A percentile compares a stretch with the other conserved stretches of the same genome.
phyloP scores from a whole-genome alignment of 257 asterid species.

The Primulina eburnea region DNA sequence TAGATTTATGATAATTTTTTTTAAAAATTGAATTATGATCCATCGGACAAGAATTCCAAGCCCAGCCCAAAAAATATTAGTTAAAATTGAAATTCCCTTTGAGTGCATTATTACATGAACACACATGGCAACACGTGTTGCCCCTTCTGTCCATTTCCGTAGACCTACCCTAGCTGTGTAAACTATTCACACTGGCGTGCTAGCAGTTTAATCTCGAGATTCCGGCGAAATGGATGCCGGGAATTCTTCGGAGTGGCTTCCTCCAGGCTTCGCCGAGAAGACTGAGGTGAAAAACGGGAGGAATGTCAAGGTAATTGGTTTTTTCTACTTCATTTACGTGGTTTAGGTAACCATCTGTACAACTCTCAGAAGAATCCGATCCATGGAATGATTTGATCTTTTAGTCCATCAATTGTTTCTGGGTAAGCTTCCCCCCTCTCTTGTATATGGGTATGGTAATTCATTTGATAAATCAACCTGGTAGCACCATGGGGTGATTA shows the following conservation, averaged over 20 bases:
- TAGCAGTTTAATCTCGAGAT: neutral
- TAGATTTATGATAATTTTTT: too few species aligned
- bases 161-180: neutral
- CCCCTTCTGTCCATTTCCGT: neutral
- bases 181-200: neutral
- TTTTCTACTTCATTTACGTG: neutral
- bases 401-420: neutral
- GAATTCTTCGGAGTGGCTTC: constrained; percentile 14
- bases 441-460: too few species aligned
- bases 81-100: neutral
- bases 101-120: neutral
- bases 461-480: neutral
- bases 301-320: neutral
- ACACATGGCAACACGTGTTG: neutral
- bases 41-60: neutral
- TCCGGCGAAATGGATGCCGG: constrained; percentile 4
- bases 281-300: neutral
- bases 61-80: neutral
- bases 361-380: neutral
- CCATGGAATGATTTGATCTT: neutral
- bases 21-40: too few species aligned
- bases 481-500: neutral
- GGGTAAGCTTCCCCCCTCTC: too few species aligned
- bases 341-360: neutral
- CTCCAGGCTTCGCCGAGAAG: constrained; percentile 8